Percentiles rank a stretch among this genome's conserved stretches.
phyloP scores from a whole-genome alignment of 108 stramenopile genomes.

The Cyclotella distinguenda region DNA sequence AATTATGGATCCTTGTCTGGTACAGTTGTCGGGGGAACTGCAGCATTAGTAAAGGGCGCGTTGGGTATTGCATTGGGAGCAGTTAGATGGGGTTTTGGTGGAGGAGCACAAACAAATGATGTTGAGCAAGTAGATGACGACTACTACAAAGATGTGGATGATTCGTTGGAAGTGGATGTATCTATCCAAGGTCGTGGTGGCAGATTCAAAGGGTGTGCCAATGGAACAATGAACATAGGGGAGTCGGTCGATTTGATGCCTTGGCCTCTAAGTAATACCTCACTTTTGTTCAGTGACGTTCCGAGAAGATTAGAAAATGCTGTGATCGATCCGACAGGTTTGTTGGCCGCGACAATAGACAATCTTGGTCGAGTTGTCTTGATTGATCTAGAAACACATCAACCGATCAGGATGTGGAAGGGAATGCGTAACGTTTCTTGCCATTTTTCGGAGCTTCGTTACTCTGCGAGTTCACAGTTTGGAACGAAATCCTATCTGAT shows the following conservation, averaged over 20 bases:
- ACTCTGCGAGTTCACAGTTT: constrained; percentile 10
- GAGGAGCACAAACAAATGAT: constrained; percentile 4
- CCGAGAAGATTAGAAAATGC: constrained; percentile 68
- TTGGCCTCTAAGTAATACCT: constrained; percentile 30
- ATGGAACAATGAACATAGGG: background rate
- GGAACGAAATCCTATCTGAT: constrained; percentile 52
- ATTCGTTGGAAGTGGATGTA: constrained; percentile 34
- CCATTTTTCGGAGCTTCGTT: constrained; percentile 54
- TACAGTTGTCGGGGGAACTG: constrained; percentile 50
- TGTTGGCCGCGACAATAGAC: constrained; percentile 67
- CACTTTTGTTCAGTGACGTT: constrained; percentile 60
- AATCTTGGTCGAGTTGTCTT: constrained; percentile 73
- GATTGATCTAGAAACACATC: constrained; percentile 75
- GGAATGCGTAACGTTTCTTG: constrained; percentile 79
- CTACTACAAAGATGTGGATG: constrained; percentile 15
- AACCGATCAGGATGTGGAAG: constrained; percentile 81
- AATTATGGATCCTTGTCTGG: constrained; percentile 30
- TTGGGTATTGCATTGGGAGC: constrained; percentile 51
- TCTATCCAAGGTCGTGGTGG: constrained; percentile 3
- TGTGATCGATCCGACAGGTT: constrained; percentile 67
- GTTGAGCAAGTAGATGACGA: constrained; percentile 7
- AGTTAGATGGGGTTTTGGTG: constrained; percentile 53
- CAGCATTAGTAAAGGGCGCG: constrained; percentile 56
- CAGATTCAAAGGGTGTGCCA: background rate
- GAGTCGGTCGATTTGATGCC: constrained; percentile 24